phyloP scores from a whole-genome alignment of 169 alveolate species.

The Plasmodium relictum region DNA sequence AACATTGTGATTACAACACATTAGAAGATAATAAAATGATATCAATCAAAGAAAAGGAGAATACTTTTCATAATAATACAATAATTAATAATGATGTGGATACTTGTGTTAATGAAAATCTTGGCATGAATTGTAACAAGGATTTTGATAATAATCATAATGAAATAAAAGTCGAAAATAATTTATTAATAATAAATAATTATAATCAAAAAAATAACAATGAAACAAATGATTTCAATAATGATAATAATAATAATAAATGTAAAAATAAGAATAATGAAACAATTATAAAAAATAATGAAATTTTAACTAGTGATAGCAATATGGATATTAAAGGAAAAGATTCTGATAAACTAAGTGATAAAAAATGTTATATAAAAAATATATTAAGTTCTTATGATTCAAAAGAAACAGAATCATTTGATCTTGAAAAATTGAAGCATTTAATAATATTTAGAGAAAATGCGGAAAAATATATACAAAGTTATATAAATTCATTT shows the following conservation, averaged over 20 bases:
- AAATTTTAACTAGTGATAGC: neutral
- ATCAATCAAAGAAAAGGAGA: no score
- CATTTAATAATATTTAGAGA: constrained; percentile 15
- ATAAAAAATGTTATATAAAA: neutral
- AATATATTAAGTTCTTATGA: constrained; percentile 4
- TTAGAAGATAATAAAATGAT: no score
- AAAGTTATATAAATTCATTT: constrained; percentile 42
- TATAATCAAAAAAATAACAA: neutral
- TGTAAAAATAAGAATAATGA: neutral
- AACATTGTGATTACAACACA: no score
- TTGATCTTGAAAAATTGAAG: constrained; percentile 22
- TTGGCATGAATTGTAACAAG: neutral
- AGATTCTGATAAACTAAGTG: neutral
- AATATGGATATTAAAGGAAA: neutral
- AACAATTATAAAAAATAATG: neutral
- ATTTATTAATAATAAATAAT: neutral
- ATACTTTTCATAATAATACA: no score
- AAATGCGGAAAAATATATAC: constrained; percentile 32
- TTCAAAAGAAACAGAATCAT: neutral
- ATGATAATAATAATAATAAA: neutral
- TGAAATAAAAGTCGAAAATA: neutral
- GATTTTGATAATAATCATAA: neutral
- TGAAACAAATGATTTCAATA: neutral
- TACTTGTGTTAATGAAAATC: no score
- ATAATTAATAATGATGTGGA: no score